A percentile compares a stretch with the other conserved stretches of the same genome.
Conservation (phyloP, 495 filamentous ascomycete species). For the Podospora anserina region DNA sequence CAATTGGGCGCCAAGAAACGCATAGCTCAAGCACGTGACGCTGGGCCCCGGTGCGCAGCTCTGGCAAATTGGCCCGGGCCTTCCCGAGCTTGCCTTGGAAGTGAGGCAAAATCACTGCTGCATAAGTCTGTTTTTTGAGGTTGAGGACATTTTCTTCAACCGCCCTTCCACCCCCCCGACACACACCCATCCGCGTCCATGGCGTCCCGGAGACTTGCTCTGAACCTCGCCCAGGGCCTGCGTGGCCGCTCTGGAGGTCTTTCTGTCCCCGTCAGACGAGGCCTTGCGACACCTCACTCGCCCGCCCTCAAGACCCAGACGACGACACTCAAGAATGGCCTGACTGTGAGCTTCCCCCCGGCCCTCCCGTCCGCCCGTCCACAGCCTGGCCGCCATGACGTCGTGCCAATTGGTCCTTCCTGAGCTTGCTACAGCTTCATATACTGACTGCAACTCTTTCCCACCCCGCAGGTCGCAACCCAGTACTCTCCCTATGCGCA, state of each 20-base stretch:
- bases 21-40: neutral
- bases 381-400: neutral
- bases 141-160: neutral
- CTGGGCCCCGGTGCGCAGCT: neutral
- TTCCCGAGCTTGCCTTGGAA: neutral
- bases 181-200: slow-evolving; percentile 76
- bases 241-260: slow-evolving; percentile 71
- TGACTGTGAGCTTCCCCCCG: slow-evolving; percentile 67
- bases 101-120: neutral
- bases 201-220: slow-evolving; percentile 90
- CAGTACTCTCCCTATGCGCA: slow-evolving; percentile 98
- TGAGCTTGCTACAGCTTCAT: slow-evolving; percentile 1
- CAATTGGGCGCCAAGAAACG: neutral
- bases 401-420: slow-evolving; percentile 31
- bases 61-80: neutral
- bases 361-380: neutral
- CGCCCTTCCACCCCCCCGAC: slow-evolving; percentile 57
- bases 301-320: slow-evolving; percentile 75
- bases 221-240: slow-evolving; percentile 82
- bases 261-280: slow-evolving; percentile 70
- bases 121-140: neutral
- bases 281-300: slow-evolving; percentile 77
- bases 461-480: slow-evolving; percentile 72
- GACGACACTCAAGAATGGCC: slow-evolving; percentile 93
- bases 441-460: slow-evolving; percentile 40